Percentiles rank a stretch among this genome's conserved stretches.
Evolutionary conservation across 2,329 filamentous ascomycete genomes (phyloP).

Genomic region (Sarocladium oryzae): DNA sequence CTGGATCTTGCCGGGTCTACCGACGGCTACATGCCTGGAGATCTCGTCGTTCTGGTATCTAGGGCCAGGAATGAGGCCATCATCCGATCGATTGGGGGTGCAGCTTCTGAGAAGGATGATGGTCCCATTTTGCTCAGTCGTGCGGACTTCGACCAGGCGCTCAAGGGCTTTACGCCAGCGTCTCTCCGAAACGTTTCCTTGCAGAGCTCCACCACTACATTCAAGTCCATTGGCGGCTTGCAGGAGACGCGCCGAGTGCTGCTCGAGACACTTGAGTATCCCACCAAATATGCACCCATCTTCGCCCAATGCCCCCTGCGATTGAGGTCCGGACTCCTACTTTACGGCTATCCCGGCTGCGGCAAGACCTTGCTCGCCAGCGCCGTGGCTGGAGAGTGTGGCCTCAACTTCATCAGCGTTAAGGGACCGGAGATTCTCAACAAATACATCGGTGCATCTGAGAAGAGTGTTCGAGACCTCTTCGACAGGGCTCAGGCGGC

Average conservation of each 20-base stretch:
- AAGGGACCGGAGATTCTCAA: conserved; percentile 98
- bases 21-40: conserved; percentile 96
- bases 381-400: conserved; percentile 95
- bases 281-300: conserved; percentile 95
- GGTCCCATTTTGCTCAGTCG: conserved; percentile 56
- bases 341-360: conserved; percentile 94
- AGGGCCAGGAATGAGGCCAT: conserved; percentile 88
- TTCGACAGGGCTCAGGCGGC: conserved; percentile 91
- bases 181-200: conserved; percentile 91
- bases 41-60: conserved; percentile 77
- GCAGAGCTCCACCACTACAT: conserved; percentile 87
- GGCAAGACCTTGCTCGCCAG: conserved; percentile 94
- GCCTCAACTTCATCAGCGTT: conserved; percentile 96
- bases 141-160: conserved; percentile 74
- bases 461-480: conserved; percentile 91
- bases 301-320: conserved; percentile 93
- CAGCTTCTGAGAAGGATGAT: conserved; percentile 38
- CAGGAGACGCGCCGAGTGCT: conserved; percentile 82
- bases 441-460: conserved; percentile 97
- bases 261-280: conserved; percentile 91
- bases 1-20: conserved; percentile 89
- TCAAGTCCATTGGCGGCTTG: conserved; percentile 85
- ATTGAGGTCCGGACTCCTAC: conserved; percentile 83
- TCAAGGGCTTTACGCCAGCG: conserved; percentile 90
- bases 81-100: conserved; percentile 65